Evolutionary conservation across 2,329 filamentous ascomycete species (phyloP), one percentile per base, ranked within the genome.

Genomic region (Aspergillus chevalieri): DNA sequence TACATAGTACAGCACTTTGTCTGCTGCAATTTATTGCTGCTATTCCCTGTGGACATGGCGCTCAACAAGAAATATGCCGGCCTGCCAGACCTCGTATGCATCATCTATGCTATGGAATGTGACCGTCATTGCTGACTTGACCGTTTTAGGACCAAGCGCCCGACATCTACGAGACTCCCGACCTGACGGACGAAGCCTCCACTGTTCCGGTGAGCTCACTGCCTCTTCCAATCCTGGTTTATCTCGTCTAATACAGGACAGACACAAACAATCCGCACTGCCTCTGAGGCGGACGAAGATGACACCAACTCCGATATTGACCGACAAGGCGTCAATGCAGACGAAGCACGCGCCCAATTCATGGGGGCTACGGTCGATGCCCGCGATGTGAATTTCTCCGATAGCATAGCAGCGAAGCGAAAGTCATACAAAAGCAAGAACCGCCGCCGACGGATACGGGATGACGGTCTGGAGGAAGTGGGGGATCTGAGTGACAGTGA

Each of bases 131-230:
- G 9, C 17, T 33, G n/a, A 47, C 48, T 12, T 36, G 10, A 41
- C 15, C 26, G 19, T 3, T n/a, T 26, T 58, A 94, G 87, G 91
- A 96, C 72, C 87, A 86, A 48, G 90, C 91, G 24, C 91, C 91
- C 57, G 93, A 97, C 65, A 89, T 95, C 62, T 97, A 96, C 76
- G 92, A 97, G 72, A 97, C 93, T 14, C 91, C 92, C 57, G 91
- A 95, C 49, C 76, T 96, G 57, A 92, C 87, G 49, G 89, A 95
- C 65, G 91, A 95, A 69, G 87, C 83, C 55, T 95, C 90, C 19
- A 95, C 90, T 44, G 75, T 90, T 50, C 87, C 85, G 49, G 88
- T 92, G 74, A 70, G 81, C 21, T 69, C 22, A 22, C 9, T 30
- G 10, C 0, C 33, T 36, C 9, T 7, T 17, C 24, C 14, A 34